phyloP scores from a whole-genome alignment of 192 early-diverging fungal genomes.

The Coemansia sp. region DNA sequence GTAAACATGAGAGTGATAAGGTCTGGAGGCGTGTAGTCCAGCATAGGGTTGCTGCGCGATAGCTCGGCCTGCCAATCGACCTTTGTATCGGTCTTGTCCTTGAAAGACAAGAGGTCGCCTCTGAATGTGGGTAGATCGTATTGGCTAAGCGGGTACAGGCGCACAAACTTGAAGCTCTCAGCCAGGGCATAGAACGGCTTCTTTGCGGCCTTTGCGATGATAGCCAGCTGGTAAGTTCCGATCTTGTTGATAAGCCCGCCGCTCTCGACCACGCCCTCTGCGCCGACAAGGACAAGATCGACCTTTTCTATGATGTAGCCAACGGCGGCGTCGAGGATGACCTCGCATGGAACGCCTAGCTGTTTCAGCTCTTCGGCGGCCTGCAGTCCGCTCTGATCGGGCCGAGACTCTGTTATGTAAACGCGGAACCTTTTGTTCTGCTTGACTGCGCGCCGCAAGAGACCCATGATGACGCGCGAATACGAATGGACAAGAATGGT shows the following conservation, averaged over 20 bases:
- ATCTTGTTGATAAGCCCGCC: slow-evolving; percentile 97
- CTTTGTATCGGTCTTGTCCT: slow-evolving; percentile 32
- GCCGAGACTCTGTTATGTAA: slow-evolving; percentile 87
- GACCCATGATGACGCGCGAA: slow-evolving; percentile 87
- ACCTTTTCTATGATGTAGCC: slow-evolving; percentile 95
- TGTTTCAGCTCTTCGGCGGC: slow-evolving; percentile 67
- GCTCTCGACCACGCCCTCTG: slow-evolving; percentile 97
- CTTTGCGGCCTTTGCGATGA: slow-evolving; percentile 90
- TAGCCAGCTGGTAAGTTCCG: slow-evolving; percentile 92
- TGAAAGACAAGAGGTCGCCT: slow-evolving; percentile 66
- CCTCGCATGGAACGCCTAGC: slow-evolving; percentile 76
- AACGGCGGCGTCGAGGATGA: slow-evolving; percentile 87
- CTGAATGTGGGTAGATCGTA: slow-evolving; percentile 82
- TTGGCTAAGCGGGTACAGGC: slow-evolving; percentile 92
- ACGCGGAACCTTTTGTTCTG: slow-evolving; percentile 86
- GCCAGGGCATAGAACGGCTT: slow-evolving; percentile 94
- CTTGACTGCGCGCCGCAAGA: slow-evolving; percentile 70
- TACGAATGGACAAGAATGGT: slow-evolving; percentile 92
- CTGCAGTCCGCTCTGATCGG: slow-evolving; percentile 56
- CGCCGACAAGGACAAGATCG: slow-evolving; percentile 94
- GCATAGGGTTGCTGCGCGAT: slow-evolving; percentile 61
- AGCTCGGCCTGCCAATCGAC: slow-evolving; percentile 47
- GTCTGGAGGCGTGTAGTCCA: slow-evolving; percentile 90
- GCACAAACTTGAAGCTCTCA: slow-evolving; percentile 97
- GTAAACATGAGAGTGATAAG: not conserved